Percentiles rank a stretch among this genome's conserved stretches.
Evolutionary conservation across 1,284 basidiomycete genomes (phyloP).

Genomic region (Stygiomarasmius scandens): DNA sequence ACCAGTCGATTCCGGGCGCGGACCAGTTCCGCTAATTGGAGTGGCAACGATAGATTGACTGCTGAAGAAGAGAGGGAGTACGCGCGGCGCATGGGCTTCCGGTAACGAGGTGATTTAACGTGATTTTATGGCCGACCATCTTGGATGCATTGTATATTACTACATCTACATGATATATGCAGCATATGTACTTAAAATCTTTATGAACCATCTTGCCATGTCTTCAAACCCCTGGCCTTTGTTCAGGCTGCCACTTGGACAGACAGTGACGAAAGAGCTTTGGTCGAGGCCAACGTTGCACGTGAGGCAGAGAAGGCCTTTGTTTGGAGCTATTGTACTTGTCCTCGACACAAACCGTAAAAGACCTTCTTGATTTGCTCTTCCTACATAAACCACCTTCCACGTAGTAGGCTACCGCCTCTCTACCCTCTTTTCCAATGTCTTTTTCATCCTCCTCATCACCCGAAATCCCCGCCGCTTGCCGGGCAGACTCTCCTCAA

Average conservation of each 20-base stretch:
- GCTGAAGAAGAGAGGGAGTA: conserved; percentile 85
- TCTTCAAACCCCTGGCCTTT: no score
- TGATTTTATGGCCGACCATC: no score
- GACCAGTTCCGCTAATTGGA: conserved; percentile 94
- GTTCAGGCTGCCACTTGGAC: no score
- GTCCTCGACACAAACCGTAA: conserved; percentile 5
- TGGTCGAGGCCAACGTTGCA: neutral
- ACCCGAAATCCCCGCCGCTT: conserved; percentile 64
- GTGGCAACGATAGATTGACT: conserved; percentile 82
- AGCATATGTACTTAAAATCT: neutral
- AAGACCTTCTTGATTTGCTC: conserved; percentile 6
- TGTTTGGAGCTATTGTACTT: conserved; percentile 9
- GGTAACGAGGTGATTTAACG: conserved; percentile 25
- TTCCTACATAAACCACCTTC: conserved; percentile 8
- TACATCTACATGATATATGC: neutral
- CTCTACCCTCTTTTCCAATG: conserved; percentile 38
- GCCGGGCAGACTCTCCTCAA: conserved; percentile 44
- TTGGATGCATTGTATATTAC: conserved; percentile 8
- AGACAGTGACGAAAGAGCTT: neutral
- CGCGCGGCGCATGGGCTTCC: conserved; percentile 87
- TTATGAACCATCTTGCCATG: neutral
- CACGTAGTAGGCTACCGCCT: conserved; percentile 17
- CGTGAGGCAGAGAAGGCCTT: neutral
- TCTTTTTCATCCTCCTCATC: conserved; percentile 67
- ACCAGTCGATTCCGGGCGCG: conserved; percentile 84